Conservation (phyloP, 306 rosid species). For the Benincasa hispida region DNA sequence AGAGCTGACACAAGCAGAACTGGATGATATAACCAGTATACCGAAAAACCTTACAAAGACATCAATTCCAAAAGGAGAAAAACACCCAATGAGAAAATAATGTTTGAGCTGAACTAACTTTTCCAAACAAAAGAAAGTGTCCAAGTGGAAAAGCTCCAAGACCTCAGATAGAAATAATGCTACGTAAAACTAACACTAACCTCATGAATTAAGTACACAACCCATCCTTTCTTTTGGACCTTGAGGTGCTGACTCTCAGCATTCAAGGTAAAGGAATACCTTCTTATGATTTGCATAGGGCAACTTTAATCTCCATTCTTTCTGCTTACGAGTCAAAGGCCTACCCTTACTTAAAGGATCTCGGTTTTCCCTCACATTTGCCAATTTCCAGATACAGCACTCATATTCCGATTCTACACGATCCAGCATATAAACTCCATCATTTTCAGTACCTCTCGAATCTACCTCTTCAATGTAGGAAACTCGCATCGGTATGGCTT, state of each 20-base stretch:
- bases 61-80: background rate
- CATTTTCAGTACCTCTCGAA: constrained; percentile 32
- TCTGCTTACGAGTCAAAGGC: constrained; percentile 67
- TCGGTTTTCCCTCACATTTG: constrained; percentile 68
- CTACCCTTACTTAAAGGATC: constrained; percentile 64
- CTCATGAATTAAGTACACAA: constrained; percentile 1
- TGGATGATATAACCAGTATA: background rate
- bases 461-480: constrained; percentile 35
- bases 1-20: background rate
- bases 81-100: background rate
- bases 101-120: background rate
- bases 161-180: background rate
- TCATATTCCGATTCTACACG: constrained; percentile 41
- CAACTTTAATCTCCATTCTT: constrained; percentile 80
- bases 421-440: constrained; percentile 51
- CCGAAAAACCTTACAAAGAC: constrained; percentile 2
- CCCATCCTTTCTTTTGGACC: background rate
- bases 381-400: constrained; percentile 80
- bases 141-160: background rate
- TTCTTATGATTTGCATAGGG: constrained; percentile 48
- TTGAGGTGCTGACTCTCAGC: constrained; percentile 18
- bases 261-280: constrained; percentile 54
- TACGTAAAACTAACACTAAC: constrained; percentile 1
- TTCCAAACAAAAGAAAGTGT: background rate
- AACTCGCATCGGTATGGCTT: constrained; percentile 69